Conservation (phyloP, 805 yeast genomes). For the Nakazawaea laoshanensis region DNA sequence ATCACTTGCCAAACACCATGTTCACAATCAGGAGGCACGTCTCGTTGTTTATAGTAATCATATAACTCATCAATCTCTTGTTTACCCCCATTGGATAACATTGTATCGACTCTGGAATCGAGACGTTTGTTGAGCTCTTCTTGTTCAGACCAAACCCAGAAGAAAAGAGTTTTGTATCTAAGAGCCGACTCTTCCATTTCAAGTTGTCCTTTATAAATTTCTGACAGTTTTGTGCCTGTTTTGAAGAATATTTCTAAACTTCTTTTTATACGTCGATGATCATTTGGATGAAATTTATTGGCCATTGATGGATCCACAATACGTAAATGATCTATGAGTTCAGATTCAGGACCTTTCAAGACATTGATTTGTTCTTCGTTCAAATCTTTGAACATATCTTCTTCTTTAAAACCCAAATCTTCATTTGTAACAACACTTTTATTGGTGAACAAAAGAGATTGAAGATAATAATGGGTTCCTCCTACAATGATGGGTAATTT, state of each 20-base stretch:
- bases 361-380: constrained; percentile 25
- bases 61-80: constrained; percentile 61
- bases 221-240: constrained; percentile 64
- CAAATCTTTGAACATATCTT: constrained; percentile 9
- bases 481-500: constrained; percentile 88
- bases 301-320: constrained; percentile 65
- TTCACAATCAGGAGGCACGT: constrained; percentile 32
- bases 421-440: constrained; percentile 40
- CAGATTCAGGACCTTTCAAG: constrained; percentile 48
- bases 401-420: background rate
- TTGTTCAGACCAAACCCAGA: constrained; percentile 77
- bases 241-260: constrained; percentile 72
- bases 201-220: constrained; percentile 56
- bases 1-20: constrained; percentile 90
- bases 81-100: constrained; percentile 65
- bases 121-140: constrained; percentile 50
- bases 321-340: constrained; percentile 37
- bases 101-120: constrained; percentile 74
- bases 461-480: constrained; percentile 92
- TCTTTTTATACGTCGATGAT: constrained; percentile 65
- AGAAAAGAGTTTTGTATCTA: constrained; percentile 53
- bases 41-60: constrained; percentile 24
- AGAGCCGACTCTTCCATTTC: constrained; percentile 34
- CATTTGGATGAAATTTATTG: constrained; percentile 86
- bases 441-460: constrained; percentile 64